Percentiles rank a stretch among this genome's conserved stretches.
Conservation (phyloP, 371 early-diverging fungal genomes). For the Phascolomyces articulosus region DNA sequence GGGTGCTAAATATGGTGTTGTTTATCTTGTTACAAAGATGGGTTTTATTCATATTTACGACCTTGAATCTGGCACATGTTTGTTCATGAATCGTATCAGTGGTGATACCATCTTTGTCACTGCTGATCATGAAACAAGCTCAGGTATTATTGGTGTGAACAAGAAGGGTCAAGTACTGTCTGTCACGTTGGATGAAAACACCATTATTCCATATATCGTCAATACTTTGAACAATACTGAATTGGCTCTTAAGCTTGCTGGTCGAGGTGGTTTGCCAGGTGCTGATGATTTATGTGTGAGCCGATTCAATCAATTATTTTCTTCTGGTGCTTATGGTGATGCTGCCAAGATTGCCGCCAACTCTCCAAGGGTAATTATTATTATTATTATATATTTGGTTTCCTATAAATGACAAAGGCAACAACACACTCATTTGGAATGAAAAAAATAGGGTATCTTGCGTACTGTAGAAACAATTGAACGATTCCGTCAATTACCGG, state of each 20-base stretch:
- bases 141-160: slow-evolving; percentile 95
- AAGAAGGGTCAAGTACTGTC: slow-evolving; percentile 97
- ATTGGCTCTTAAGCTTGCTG: slow-evolving; percentile 88
- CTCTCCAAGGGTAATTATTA: slow-evolving; percentile 76
- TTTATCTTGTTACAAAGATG: slow-evolving; percentile 95
- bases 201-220: slow-evolving; percentile 89
- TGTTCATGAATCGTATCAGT: slow-evolving; percentile 96
- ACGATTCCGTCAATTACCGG: slow-evolving; percentile 86
- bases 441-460: slow-evolving; percentile 75
- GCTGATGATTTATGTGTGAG: slow-evolving; percentile 91
- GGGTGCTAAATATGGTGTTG: slow-evolving; percentile 87
- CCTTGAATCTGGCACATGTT: slow-evolving; percentile 89
- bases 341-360: slow-evolving; percentile 97
- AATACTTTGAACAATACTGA: slow-evolving; percentile 84
- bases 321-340: slow-evolving; percentile 80
- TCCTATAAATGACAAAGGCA: neutral
- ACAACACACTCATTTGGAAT: neutral
- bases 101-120: slow-evolving; percentile 97
- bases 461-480: slow-evolving; percentile 96
- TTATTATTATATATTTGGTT: too few species aligned
- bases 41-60: slow-evolving; percentile 98
- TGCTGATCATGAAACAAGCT: slow-evolving; percentile 83
- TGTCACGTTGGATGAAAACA: slow-evolving; percentile 88
- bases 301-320: slow-evolving; percentile 86
- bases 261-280: slow-evolving; percentile 91